Evolutionary conservation across 2,329 filamentous ascomycete species (phyloP), one percentile per base, ranked within the genome.

Genomic region (Aureobasidium melanogenum): DNA sequence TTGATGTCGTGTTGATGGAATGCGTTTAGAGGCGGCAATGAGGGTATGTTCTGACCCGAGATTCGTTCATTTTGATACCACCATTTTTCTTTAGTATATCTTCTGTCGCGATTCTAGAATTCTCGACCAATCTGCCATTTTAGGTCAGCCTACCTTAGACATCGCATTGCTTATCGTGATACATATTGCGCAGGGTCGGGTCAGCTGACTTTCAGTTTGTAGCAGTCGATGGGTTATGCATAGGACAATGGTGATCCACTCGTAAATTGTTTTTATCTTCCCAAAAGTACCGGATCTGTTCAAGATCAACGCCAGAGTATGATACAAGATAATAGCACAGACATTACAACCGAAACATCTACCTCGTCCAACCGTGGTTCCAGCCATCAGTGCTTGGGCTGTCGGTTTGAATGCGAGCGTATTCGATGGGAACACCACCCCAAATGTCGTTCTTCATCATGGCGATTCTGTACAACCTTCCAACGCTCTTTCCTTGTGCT

Each of bases 391-490:
- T 82, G 0, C 81, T 79, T 7, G 93, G 93, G 54, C 84, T 90
- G 71, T 97, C 93, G 34, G 89, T 93, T 82, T 96, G 88, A 65
- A 84, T 79, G 66, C 89, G 80, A 30, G 88, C 88, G 79, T 96
- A 97, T 80, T 99, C 94, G 69, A 97, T 92, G 15, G 94, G 94
- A 62, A 97, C 82, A 63, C 86, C 84, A 56, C 86, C 81, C 78
- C 88, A 96, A 19, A 96, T 80, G 7, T 89, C 89, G 75, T 88
- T 88, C 85, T 97, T 97, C 76, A 89, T 85, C 87, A 96, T 91
- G 1, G 92, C 90, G 64, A 91, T 86, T 9, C 92, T 80, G 77
- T 92, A 99, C 70, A 99, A 73, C 69, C 88, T 86, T 0, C 89
- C 89, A 65, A 86, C 80, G 56, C 83, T 81, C 63, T 82, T 79